phyloP scores from a whole-genome alignment of 108 stramenopile species.

The Skeletonema marinoi region DNA sequence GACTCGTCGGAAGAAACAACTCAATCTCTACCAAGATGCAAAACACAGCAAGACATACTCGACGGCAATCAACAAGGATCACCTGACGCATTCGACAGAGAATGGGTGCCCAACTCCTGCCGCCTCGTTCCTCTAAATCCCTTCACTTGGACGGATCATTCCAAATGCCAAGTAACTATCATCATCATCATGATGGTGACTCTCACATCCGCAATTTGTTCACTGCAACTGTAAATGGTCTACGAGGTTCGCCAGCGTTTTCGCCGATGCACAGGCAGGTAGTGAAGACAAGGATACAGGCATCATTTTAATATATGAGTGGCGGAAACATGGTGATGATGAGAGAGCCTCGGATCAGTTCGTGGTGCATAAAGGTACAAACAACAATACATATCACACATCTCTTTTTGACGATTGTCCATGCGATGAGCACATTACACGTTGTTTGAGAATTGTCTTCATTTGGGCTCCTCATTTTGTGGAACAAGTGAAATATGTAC shows the following conservation, averaged over 20 bases:
- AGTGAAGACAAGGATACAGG: slow-evolving; percentile 14
- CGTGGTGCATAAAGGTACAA: slow-evolving; percentile 3
- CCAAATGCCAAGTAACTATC: slow-evolving; percentile 33
- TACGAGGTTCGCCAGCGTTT: slow-evolving; percentile 21
- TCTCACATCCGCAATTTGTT: slow-evolving; percentile 40
- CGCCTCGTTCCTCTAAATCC: slow-evolving; percentile 27
- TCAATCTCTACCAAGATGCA: slow-evolving; percentile 1
- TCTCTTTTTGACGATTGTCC: slow-evolving; percentile 17
- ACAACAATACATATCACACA: neutral
- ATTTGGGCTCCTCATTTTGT: slow-evolving; percentile 33
- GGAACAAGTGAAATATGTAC: slow-evolving; percentile 19
- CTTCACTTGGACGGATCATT: slow-evolving; percentile 23
- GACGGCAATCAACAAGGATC: neutral
- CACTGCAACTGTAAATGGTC: slow-evolving; percentile 38
- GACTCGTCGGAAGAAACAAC: neutral
- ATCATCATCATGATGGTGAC: slow-evolving; percentile 39
- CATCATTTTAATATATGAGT: slow-evolving; percentile 22
- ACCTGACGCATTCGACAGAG: neutral
- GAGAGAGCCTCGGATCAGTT: slow-evolving; percentile 19
- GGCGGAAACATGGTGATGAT: slow-evolving; percentile 10
- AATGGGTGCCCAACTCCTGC: slow-evolving; percentile 26
- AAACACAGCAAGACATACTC: slow-evolving; percentile 7
- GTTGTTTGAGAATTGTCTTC: slow-evolving; percentile 30
- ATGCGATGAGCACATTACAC: slow-evolving; percentile 13
- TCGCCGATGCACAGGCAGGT: slow-evolving; percentile 30